phyloP scores from a whole-genome alignment of 495 filamentous ascomycete genomes.

The Neurospora sp. region DNA sequence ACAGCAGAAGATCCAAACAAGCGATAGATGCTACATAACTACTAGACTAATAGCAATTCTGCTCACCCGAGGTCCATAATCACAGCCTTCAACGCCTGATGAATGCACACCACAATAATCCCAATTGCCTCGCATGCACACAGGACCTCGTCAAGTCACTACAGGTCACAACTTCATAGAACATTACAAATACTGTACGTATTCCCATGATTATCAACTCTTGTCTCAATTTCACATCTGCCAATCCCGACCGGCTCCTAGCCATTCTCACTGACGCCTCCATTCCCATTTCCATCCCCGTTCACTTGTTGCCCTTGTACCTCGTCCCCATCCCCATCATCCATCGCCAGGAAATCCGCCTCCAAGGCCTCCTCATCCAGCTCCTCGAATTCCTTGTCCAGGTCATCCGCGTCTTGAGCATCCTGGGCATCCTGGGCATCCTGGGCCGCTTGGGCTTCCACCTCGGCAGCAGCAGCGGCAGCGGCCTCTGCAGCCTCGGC shows the following conservation, averaged over 20 bases:
- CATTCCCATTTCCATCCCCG: background rate
- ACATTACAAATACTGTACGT: background rate
- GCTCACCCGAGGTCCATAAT: background rate
- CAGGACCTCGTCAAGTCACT: too few relatives aligned
- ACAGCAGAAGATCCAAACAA: background rate
- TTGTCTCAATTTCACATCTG: background rate
- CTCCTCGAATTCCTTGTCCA: slow-evolving; percentile 24
- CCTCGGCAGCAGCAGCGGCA: background rate
- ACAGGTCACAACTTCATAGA: background rate
- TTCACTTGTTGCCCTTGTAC: background rate
- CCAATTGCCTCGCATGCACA: background rate
- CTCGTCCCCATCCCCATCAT: slow-evolving; percentile 35
- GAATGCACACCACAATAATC: background rate
- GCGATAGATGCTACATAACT: background rate
- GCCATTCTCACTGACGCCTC: slow-evolving; percentile 6
- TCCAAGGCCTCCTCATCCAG: slow-evolving; percentile 56
- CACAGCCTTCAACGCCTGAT: background rate
- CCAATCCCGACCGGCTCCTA: background rate
- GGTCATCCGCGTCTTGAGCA: background rate
- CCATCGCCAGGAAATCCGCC: slow-evolving; percentile 56
- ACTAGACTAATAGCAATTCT: background rate
- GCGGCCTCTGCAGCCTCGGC: background rate
- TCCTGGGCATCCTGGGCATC: slow-evolving; percentile 3
- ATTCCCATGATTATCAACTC: background rate
- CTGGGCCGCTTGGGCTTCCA: slow-evolving; percentile 11